Evolutionary conservation across 2,329 filamentous ascomycete genomes (phyloP), one percentile per base, ranked within the genome.

Genomic region (Xylariaceae sp.): DNA sequence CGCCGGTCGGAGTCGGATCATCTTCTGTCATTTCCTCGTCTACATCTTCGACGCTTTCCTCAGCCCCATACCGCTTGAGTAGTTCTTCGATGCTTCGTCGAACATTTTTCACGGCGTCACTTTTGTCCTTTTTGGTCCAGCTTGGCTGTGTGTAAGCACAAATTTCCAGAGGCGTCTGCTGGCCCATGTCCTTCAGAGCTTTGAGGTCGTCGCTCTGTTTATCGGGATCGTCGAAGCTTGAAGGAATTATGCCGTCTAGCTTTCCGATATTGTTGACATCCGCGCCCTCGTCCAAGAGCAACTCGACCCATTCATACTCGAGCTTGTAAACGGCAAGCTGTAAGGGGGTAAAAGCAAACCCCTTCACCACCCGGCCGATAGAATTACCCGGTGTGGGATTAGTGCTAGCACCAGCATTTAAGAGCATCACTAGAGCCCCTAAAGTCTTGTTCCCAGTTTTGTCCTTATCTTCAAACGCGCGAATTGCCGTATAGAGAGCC

Each of bases 301-400:
- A 40, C 16, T 62, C 53, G n/a, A 58, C 37, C 53, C 53, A 57
- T 7, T 48, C 46, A 31, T 51, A 39, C 11, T 52, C 50, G 4
- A 62, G 44, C 17, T 50, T 21, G 17, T 45, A 45, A 7, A 62
- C 47, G 6, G 60, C 60, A 2, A 50, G 11, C 33, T 62, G 60
- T 14, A 62, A 45, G 3, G 57, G 60, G 1, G 57, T 60, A 45
- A 55, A 58, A 1, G 28, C 50, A 33, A 60, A 62, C 7, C 9
- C 17, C 50, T n/a, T 37, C 40, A 28, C n/a, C 24, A 19, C 6
- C 7, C n/a, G 29, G 19, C 4, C 29, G 33, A 2, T 29, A 14
- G 16, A 21, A 5, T 4, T n/a, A 17, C 3, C 7, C 3, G 53
- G 49, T 1, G n/a, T 45, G 11, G 56, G 57, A 31, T 62, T 49